Conservation (phyloP, 805 yeast genomes). For the Kluyveromyces lactis region DNA sequence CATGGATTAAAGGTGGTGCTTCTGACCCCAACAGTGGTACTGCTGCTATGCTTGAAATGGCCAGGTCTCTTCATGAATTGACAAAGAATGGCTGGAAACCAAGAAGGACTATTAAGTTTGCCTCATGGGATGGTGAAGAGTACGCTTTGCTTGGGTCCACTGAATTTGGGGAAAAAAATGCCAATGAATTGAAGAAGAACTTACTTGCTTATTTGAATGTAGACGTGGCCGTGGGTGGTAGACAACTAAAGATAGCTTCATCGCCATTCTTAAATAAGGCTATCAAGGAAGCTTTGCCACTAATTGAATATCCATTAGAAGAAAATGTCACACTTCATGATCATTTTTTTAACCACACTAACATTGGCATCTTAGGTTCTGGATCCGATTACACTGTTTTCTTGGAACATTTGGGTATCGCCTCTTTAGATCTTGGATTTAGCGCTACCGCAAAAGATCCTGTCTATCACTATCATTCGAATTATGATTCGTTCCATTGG, state of each 20-base stretch:
- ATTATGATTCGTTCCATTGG: constrained; percentile 68
- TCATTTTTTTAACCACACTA: constrained; percentile 25
- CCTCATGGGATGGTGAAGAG: constrained; percentile 84
- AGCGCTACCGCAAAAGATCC: constrained; percentile 38
- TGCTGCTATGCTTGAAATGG: constrained; percentile 55
- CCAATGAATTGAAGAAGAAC: constrained; percentile 37
- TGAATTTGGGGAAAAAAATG: constrained; percentile 63
- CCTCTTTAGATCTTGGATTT: constrained; percentile 56
- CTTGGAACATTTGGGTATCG: constrained; percentile 50
- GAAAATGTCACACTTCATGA: constrained; percentile 24
- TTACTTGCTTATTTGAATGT: constrained; percentile 63
- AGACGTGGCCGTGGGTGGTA: constrained; percentile 58
- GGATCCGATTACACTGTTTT: constrained; percentile 66
- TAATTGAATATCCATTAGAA: constrained; percentile 39
- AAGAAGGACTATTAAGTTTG: constrained; percentile 51
- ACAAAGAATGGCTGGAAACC: constrained; percentile 57
- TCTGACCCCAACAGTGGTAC: constrained; percentile 75
- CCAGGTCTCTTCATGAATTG: constrained; percentile 48
- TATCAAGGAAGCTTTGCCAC: constrained; percentile 36
- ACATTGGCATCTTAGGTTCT: constrained; percentile 48
- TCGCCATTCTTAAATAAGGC: constrained; percentile 52
- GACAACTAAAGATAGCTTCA: constrained; percentile 38
- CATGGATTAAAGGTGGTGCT: constrained; percentile 76
- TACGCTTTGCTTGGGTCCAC: constrained; percentile 69
- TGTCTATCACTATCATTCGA: constrained; percentile 69